Percentiles rank a stretch among this genome's conserved stretches.
Evolutionary conservation across 176 grass and related monocot genomes (phyloP).

Genomic region (Oryza brachyantha): DNA sequence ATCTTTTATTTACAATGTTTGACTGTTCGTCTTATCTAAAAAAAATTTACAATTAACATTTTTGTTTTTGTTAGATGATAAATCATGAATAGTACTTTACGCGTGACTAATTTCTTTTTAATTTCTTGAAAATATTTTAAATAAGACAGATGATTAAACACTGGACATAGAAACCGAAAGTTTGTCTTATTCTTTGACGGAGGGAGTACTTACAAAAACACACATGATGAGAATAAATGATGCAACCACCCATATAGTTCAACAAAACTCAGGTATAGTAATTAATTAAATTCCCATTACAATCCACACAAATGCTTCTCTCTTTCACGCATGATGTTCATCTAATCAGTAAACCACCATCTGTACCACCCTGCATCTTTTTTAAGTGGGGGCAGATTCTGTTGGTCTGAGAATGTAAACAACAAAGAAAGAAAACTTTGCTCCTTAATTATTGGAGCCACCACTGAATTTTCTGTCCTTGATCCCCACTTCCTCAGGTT

Average conservation of each 20-base stretch:
- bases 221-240: too few species aligned
- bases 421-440: not conserved
- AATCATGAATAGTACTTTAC: too few species aligned
- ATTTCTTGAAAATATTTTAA: too few species aligned
- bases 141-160: too few species aligned
- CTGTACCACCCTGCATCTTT: not conserved
- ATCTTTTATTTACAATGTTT: too few species aligned
- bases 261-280: not conserved
- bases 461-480: not conserved
- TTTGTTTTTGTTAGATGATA: too few species aligned
- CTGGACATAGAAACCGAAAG: too few species aligned
- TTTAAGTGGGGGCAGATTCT: not conserved
- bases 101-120: too few species aligned
- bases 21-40: too few species aligned
- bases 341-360: not conserved
- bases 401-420: not conserved
- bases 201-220: not conserved
- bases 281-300: not conserved
- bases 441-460: not conserved
- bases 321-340: not conserved
- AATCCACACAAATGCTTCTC: not conserved
- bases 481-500: slow-evolving; percentile 5
- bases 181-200: too few species aligned
- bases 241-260: not conserved
- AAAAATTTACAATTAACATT: too few species aligned